Conservation (phyloP, 106 monocot genomes). For the Vanilla planifolia region DNA sequence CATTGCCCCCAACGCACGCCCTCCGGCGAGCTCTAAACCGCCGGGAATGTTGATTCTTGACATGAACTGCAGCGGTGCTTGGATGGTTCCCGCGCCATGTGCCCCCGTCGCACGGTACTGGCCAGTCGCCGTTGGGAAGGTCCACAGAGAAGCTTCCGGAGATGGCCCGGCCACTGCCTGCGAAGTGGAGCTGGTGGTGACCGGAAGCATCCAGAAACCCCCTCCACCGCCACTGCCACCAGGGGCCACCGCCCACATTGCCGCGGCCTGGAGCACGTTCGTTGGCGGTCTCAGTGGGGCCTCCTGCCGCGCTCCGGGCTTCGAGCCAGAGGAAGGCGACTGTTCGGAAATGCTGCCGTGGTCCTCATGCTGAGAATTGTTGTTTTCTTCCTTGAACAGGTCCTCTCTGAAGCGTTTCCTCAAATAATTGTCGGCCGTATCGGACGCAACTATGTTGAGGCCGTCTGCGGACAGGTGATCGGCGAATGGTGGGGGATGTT, state of each 20-base stretch:
- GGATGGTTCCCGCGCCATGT: slow-evolving; percentile 36
- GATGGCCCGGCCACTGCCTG: slow-evolving; percentile 16
- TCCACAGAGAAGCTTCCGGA: slow-evolving; percentile 46
- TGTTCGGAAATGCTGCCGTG: slow-evolving; percentile 8
- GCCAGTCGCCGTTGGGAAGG: slow-evolving; percentile 44
- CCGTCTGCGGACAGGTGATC: slow-evolving; percentile 14
- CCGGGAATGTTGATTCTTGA: slow-evolving; percentile 52
- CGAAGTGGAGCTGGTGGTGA: slow-evolving; percentile 26
- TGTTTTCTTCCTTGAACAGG: slow-evolving; percentile 61
- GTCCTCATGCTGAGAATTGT: not conserved
- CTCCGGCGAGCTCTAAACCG: slow-evolving; percentile 21
- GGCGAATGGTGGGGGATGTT: slow-evolving; percentile 19
- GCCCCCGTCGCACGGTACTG: slow-evolving; percentile 38
- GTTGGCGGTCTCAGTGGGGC: slow-evolving; percentile 19
- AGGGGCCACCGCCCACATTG: slow-evolving; percentile 83
- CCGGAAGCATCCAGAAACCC: slow-evolving; percentile 97
- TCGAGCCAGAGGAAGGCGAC: slow-evolving; percentile 26
- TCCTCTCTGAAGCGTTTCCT: slow-evolving; percentile 78
- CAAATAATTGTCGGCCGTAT: slow-evolving; percentile 42
- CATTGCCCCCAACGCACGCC: slow-evolving; percentile 19
- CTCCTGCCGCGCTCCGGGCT: not conserved
- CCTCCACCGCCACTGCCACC: slow-evolving; percentile 36
- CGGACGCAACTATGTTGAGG: slow-evolving; percentile 8
- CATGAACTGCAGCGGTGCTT: slow-evolving; percentile 90
- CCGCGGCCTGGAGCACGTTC: slow-evolving; percentile 35